Percentiles rank a stretch among this genome's conserved stretches.
Conservation (phyloP, 352 stramenopile genomes). For the Globisporangium polare region DNA sequence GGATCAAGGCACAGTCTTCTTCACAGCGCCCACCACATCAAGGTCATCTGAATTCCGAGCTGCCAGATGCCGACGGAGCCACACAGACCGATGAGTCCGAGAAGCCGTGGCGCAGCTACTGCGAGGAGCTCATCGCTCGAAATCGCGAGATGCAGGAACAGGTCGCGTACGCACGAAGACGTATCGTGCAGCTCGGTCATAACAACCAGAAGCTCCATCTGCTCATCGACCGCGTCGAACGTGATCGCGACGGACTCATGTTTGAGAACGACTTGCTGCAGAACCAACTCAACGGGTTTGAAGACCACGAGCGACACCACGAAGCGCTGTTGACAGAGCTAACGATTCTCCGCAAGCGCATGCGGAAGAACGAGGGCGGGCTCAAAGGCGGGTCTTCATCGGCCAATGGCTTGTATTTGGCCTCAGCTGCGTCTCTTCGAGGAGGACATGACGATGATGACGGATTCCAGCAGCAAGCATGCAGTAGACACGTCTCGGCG, state of each 20-base stretch:
- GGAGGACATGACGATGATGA: neutral
- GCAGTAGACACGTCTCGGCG: neutral
- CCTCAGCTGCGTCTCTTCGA: neutral
- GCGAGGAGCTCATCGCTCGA: constrained; percentile 61
- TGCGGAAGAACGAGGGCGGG: constrained; percentile 29
- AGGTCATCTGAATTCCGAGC: neutral
- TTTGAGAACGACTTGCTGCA: constrained; percentile 84
- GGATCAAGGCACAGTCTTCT: neutral
- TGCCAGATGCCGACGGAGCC: neutral
- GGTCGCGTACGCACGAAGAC: constrained; percentile 48
- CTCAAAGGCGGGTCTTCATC: neutral
- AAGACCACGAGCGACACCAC: constrained; percentile 63
- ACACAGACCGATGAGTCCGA: constrained; percentile 19
- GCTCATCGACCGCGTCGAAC: constrained; percentile 79
- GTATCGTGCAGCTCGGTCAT: constrained; percentile 67
- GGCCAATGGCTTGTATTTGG: neutral
- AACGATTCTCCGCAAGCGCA: constrained; percentile 32
- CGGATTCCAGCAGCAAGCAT: neutral
- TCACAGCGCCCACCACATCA: too few relatives aligned
- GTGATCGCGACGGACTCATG: constrained; percentile 72
- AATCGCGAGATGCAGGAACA: constrained; percentile 81
- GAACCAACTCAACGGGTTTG: constrained; percentile 62
- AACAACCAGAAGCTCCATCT: constrained; percentile 84
- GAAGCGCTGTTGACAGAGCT: constrained; percentile 67
- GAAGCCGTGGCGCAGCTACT: constrained; percentile 69